These are phyloP conservation scores for Aspergillus campestris DNA, from an alignment of 495 filamentous ascomycete genomes.

Conservation along the genomic window DNA sequence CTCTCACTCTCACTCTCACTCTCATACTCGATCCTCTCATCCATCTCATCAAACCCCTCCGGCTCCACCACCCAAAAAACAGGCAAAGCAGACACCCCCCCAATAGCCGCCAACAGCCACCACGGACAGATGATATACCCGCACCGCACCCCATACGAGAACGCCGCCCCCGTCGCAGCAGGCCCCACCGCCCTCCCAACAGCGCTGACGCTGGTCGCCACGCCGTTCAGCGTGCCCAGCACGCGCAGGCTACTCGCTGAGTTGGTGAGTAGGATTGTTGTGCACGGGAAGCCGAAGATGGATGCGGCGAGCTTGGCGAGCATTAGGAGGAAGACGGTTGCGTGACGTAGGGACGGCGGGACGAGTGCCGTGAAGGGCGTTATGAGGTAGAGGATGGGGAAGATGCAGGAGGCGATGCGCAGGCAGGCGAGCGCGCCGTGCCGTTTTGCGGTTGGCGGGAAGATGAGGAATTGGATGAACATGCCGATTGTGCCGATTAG, in stretches of 20 bases:
- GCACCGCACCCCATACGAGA: slow-evolving; percentile 59
- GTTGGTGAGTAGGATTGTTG: slow-evolving; percentile 86
- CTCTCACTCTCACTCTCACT: slow-evolving; percentile 16
- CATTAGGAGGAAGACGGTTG: slow-evolving; percentile 37
- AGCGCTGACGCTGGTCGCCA: slow-evolving; percentile 70
- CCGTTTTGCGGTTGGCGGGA: slow-evolving; percentile 57
- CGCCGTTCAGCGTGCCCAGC: slow-evolving; percentile 83
- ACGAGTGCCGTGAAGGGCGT: slow-evolving; percentile 66
- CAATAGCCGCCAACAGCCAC: slow-evolving; percentile 60
- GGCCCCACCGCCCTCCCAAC: slow-evolving; percentile 73
- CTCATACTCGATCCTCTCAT: slow-evolving; percentile 15
- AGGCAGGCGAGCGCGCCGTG: slow-evolving; percentile 66
- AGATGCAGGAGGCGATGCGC: slow-evolving; percentile 48
- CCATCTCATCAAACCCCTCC: slow-evolving; percentile 50
- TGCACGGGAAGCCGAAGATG: slow-evolving; percentile 81
- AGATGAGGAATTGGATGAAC: slow-evolving; percentile 70
- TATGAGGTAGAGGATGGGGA: slow-evolving; percentile 63
- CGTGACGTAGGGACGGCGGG: slow-evolving; percentile 28
- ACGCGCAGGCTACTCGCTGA: slow-evolving; percentile 64
- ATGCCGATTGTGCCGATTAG: slow-evolving; percentile 64
- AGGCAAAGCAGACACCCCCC: slow-evolving; percentile 54
- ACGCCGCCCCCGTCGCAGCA: slow-evolving; percentile 53
- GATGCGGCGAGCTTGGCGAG: slow-evolving; percentile 59
- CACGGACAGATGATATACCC: slow-evolving; percentile 71
- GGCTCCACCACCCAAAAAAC: slow-evolving; percentile 66